Conservation (phyloP, 805 yeast genomes). For the Hanseniaspora vineae region DNA sequence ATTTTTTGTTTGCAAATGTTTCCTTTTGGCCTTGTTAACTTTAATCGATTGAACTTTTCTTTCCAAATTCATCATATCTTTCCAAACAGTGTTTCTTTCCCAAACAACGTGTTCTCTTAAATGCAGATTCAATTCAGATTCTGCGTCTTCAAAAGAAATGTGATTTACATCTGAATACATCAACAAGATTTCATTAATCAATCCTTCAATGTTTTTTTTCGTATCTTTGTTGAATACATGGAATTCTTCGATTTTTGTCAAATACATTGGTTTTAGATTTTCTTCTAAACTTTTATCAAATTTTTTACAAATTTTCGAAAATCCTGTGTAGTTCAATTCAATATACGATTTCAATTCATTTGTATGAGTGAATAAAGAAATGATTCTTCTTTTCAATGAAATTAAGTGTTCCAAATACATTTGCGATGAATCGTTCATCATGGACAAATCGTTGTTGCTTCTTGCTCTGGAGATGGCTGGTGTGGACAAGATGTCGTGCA, state of each 20-base stretch:
- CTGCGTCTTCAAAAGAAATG: constrained; percentile 28
- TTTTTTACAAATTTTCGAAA: constrained; percentile 80
- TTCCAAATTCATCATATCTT: constrained; percentile 86
- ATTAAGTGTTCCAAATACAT: constrained; percentile 25
- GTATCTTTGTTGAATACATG: constrained; percentile 44
- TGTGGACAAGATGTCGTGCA: not conserved
- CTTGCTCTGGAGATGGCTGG: not conserved
- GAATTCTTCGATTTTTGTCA: constrained; percentile 31
- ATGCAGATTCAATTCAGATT: constrained; percentile 35
- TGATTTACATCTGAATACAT: constrained; percentile 35
- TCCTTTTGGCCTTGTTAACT: constrained; percentile 16
- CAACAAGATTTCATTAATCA: constrained; percentile 39
- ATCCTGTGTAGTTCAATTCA: constrained; percentile 80
- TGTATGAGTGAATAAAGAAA: constrained; percentile 55
- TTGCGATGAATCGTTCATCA: not conserved
- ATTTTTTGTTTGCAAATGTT: constrained; percentile 8
- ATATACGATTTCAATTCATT: constrained; percentile 75
- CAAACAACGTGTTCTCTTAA: constrained; percentile 89
- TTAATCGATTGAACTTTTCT: constrained; percentile 71
- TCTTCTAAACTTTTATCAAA: constrained; percentile 74
- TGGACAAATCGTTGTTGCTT: not conserved
- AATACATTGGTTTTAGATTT: constrained; percentile 44
- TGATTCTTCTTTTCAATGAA: constrained; percentile 53
- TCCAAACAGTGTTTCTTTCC: constrained; percentile 97
- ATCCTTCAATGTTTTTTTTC: constrained; percentile 33